Base-by-base conservation (phyloP, 1,284 basidiomycete species). In the Ceratobasidium sp. region DNA sequence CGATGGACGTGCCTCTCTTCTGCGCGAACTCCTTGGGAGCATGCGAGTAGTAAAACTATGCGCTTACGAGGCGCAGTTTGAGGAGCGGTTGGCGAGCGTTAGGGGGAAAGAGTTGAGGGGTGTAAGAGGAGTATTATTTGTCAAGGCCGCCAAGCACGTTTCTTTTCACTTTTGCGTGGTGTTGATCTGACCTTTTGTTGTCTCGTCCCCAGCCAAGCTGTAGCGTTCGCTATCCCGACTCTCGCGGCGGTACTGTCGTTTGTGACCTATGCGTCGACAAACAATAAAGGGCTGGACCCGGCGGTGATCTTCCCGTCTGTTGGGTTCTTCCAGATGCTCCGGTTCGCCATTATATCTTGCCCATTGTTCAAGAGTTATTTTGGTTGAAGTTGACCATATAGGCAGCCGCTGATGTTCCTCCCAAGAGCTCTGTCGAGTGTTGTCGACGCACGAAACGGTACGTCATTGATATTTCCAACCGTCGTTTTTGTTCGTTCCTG, bases 21-120 rank as follows among this genome's bases (percentile, higher is more conserved):
- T 96, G 6, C 92, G 94, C 79, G 82, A 96, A 77, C 84, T 96
- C 2, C 81, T 97, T 1, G 89, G 90, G n/a, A 93, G 93, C 0
- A 73, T 74, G 67, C 13, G 62, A 13, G 59, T 75, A 41, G 50
- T 75, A 35, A 74, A 74, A 50, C 50, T 75, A 14, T 75, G 70
- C 47, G 54, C 61, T 26, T 75, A 64, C 21, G 73, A 75, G 49
- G 74, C 47, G 3, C 55, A 58, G 35, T 58, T 58, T 21, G 30
- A 58, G 9, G 55, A 58, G 13, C 55, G 55, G 16, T 30, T 58
- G 55, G 55, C 18, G 13, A 38, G 9, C 21, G 84, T 87, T 32
- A 84, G 90, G 41, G 81, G 82, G 23, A 82, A 84, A 49, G 90
- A 91, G 77, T 81, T 91, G 52, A 77, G 81, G 11, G 87, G 85